Base-by-base conservation (phyloP, 805 yeast genomes). In the Saturnispora gosingensis region DNA sequence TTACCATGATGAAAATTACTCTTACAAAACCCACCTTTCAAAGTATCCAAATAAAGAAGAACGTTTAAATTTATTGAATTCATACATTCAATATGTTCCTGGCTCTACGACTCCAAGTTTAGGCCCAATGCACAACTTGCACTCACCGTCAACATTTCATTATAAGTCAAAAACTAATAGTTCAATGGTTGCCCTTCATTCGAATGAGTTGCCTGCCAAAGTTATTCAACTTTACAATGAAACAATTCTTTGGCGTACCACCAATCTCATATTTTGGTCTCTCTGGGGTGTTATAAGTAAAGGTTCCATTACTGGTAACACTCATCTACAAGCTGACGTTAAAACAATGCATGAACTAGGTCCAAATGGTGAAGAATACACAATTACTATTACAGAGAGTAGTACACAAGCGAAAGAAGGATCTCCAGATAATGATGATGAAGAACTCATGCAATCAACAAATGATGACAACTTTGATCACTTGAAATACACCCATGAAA, bases 251-350 rank as follows among this genome's bases (percentile, higher is more conserved):
- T 91, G 97, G 96, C 76, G 97, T 61, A 81, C 95, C 1, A 72
- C 88, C 0, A 91, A 80, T 22, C 84, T 84, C 46, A 72, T 86
- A 9, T 79, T 76, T 62, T 91, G 99, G 99, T 76, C 84, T 4
- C 63, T 90, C 27, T 91, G 99, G 99, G 98, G 96, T 1, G 75
- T 93, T 43, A 77, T 93, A 34, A 61, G 62, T 43, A 58, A 56
- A 32, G 68, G 68, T 18, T 48, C 61, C 3, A 46, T 63, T 18
- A 45, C 35, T 4, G 50, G 48, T n/a, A 35, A 13, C 3, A 27
- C 30, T 27, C 35, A 16, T 5, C 16, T 44, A 16, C 50, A 53
- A 25, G 43, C 22, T 18, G 42, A 39, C 40, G 50, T 68, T 63
- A 27, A 62, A 63, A 22, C 52, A 1, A 43, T 45, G 15, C 64